A percentile compares a stretch with the other conserved stretches of the same genome.
Conservation (phyloP, 352 stramenopile species). For the Phytophthora kernoviae region DNA sequence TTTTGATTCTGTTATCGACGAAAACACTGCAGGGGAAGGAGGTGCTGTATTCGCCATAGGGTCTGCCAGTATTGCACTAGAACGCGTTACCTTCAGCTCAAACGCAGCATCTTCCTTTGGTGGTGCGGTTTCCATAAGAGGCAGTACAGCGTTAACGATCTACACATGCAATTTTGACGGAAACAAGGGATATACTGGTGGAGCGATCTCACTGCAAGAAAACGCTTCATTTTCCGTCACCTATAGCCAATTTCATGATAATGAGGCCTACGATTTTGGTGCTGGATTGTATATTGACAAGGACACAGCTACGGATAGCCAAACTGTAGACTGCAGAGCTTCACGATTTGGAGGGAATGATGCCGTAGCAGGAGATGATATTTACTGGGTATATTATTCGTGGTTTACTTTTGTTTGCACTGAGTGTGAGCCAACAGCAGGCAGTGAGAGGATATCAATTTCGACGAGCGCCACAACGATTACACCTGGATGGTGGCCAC, state of each 20-base stretch:
- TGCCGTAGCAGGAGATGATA: conserved; percentile 45
- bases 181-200: conserved; percentile 58
- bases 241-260: conserved; percentile 37
- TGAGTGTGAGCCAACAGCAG: conserved; percentile 26
- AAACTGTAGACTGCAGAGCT: conserved; percentile 10
- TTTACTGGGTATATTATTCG: conserved; percentile 67
- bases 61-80: conserved; percentile 32
- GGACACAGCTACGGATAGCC: conserved; percentile 7
- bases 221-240: conserved; percentile 38
- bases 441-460: conserved; percentile 5
- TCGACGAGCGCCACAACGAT: conserved; percentile 52
- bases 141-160: conserved; percentile 25
- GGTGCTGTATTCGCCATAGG: conserved; percentile 54
- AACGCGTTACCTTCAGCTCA: neutral
- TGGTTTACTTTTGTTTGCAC: conserved; percentile 46
- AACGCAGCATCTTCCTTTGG: conserved; percentile 57
- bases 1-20: conserved; percentile 37
- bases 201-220: conserved; percentile 44
- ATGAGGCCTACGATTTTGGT: conserved; percentile 55
- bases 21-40: conserved; percentile 52
- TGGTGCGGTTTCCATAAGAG: conserved; percentile 41
- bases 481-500: conserved; percentile 60
- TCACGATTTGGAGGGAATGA: conserved; percentile 41
- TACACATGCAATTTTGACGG: conserved; percentile 16
- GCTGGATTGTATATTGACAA: conserved; percentile 62